These are phyloP conservation scores for Cerioporus squamosus DNA, from an alignment of 1,284 basidiomycete species.

Conservation along the genomic window DNA sequence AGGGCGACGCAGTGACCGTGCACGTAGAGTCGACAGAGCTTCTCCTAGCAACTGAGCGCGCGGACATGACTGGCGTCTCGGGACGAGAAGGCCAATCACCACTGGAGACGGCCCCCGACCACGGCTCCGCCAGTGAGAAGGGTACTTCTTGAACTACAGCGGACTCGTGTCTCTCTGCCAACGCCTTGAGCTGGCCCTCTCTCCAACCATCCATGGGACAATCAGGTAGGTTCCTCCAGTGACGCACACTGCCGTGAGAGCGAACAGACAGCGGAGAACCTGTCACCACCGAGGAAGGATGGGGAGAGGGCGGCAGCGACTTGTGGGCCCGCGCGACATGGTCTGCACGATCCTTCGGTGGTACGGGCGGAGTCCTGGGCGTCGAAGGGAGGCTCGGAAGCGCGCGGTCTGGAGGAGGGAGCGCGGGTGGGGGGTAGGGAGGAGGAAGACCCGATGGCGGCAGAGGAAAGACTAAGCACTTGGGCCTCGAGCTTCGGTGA, in stretches of 20 bases:
- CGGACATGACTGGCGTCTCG: background rate
- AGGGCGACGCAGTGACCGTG: constrained; percentile 21
- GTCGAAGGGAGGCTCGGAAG: constrained; percentile 13
- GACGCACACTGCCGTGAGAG: background rate
- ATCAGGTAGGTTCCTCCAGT: background rate
- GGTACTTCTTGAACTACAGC: background rate
- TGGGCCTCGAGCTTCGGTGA: background rate
- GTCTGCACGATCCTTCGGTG: constrained; percentile 10
- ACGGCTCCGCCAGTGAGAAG: constrained; percentile 14
- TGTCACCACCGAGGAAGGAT: background rate
- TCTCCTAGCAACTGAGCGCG: background rate
- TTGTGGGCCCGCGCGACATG: constrained; percentile 12
- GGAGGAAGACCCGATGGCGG: constrained; percentile 4
- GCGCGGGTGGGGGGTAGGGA: constrained; percentile 2
- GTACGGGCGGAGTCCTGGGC: constrained; percentile 9
- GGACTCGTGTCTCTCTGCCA: background rate
- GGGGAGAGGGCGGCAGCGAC: constrained; percentile 26
- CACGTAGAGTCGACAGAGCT: constrained; percentile 22
- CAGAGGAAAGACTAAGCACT: constrained; percentile 7
- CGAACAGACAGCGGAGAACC: constrained; percentile 5
- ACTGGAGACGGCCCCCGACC: constrained; percentile 2
- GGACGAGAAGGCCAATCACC: background rate
- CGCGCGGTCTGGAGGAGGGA: constrained; percentile 15
- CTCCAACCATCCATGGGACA: constrained; percentile 16
- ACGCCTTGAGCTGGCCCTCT: constrained; percentile 9